phyloP scores from a whole-genome alignment of 139 green algal species.

The Zygnema circumcarinatum region DNA sequence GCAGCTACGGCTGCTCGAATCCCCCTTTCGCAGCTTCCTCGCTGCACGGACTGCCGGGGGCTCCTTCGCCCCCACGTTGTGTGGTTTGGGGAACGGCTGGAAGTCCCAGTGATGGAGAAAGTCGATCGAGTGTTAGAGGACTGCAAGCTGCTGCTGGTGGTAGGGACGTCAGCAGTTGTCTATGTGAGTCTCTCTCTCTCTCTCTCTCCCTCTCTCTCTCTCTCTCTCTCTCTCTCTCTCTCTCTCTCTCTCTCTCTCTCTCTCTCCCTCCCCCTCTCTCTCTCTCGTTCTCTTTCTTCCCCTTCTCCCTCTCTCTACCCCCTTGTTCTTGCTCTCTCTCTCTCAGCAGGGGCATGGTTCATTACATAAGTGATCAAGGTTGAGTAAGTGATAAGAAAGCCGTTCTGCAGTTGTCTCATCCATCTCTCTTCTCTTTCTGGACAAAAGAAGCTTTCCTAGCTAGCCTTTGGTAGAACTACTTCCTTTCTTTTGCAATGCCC shows the following conservation, averaged over 20 bases:
- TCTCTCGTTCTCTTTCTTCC: background rate
- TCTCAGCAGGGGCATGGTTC: background rate
- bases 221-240: background rate
- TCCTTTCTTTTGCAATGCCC: no score
- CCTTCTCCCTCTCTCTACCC: slow-evolving; percentile 11
- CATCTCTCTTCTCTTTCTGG: no score
- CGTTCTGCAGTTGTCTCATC: no score
- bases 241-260: background rate
- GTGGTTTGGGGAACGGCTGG: slow-evolving; percentile 68
- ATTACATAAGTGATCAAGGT: no score
- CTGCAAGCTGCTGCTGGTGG: slow-evolving; percentile 66
- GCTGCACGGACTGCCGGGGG: slow-evolving; percentile 42
- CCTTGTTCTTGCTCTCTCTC: background rate
- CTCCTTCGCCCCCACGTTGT: slow-evolving; percentile 68
- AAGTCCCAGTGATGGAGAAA: slow-evolving; percentile 56
- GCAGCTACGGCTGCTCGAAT: slow-evolving; percentile 43
- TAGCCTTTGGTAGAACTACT: no score
- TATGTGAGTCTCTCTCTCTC: slow-evolving; percentile 48
- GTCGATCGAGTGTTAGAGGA: slow-evolving; percentile 45
- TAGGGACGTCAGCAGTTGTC: slow-evolving; percentile 67
- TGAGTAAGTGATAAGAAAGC: no score
- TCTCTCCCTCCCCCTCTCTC: slow-evolving; percentile 3
- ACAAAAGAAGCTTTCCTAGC: no score
- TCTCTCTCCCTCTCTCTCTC: background rate
- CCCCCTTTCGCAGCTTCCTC: slow-evolving; percentile 55